Evolutionary conservation across 2,329 filamentous ascomycete species (phyloP).

Genomic region (Fusarium irregulare): DNA sequence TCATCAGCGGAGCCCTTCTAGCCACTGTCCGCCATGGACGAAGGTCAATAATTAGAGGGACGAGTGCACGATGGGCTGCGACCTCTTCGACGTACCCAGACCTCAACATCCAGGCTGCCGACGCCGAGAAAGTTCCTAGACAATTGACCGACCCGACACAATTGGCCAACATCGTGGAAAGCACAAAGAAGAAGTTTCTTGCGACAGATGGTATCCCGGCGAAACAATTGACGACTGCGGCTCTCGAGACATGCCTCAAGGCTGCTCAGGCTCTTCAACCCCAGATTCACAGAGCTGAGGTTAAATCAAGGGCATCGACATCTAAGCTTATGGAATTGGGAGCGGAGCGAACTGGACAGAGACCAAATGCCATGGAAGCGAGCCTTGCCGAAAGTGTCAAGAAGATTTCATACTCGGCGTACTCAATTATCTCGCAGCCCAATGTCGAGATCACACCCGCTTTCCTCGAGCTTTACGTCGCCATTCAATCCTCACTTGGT

Average conservation of each 20-base stretch:
- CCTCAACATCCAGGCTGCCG: constrained; percentile 24
- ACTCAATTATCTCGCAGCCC: constrained; percentile 76
- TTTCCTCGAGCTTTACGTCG: constrained; percentile 79
- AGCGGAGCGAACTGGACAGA: constrained; percentile 49
- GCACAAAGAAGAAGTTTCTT: constrained; percentile 57
- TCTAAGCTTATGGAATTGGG: constrained; percentile 65
- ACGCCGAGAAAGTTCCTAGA: constrained; percentile 36
- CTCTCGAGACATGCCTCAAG: constrained; percentile 58
- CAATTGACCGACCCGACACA: constrained; percentile 54
- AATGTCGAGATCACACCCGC: constrained; percentile 83
- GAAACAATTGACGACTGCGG: constrained; percentile 56
- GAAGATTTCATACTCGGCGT: constrained; percentile 70
- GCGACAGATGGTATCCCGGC: constrained; percentile 59
- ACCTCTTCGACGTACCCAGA: constrained; percentile 40
- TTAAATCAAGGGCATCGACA: constrained; percentile 59
- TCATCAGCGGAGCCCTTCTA: constrained; percentile 42
- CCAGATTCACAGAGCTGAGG: constrained; percentile 54
- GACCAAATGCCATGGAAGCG: constrained; percentile 46
- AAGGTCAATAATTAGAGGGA: constrained; percentile 17
- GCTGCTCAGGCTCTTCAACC: constrained; percentile 59
- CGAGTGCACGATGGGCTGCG: constrained; percentile 45
- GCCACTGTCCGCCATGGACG: constrained; percentile 27
- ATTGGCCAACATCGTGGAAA: constrained; percentile 56
- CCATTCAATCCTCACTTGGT: constrained; percentile 78
- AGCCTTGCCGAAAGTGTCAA: constrained; percentile 59